Evolutionary conservation across 2,329 filamentous ascomycete genomes (phyloP).

Genomic region (Erysiphe neolycopersici): DNA sequence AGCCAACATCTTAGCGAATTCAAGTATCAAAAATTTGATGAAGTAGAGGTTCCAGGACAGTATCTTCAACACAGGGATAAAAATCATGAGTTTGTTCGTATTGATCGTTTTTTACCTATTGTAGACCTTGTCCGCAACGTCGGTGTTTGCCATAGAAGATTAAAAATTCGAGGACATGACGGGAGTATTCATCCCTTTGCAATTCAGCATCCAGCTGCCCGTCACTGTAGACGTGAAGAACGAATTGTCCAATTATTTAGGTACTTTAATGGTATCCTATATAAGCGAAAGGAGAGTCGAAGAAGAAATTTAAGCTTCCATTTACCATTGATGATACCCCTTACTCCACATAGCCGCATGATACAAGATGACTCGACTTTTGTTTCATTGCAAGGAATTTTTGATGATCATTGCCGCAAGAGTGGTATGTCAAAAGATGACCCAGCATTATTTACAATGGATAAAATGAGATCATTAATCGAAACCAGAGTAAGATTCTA

Average conservation of each 20-base stretch:
- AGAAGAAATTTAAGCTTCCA: constrained; percentile 90
- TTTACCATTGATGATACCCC: constrained; percentile 77
- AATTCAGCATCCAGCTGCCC: constrained; percentile 79
- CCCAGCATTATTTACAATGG: constrained; percentile 81
- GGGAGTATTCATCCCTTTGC: constrained; percentile 93
- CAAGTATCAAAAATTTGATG: constrained; percentile 91
- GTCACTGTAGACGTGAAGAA: constrained; percentile 83
- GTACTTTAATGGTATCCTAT: constrained; percentile 79
- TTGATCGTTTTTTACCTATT: constrained; percentile 86
- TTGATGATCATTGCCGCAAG: constrained; percentile 82
- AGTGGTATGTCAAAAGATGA: constrained; percentile 82
- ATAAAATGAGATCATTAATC: constrained; percentile 57
- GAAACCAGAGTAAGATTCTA: constrained; percentile 21
- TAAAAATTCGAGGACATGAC: constrained; percentile 93
- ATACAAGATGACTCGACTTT: constrained; percentile 91
- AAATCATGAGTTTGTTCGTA: constrained; percentile 94
- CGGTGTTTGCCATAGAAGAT: constrained; percentile 67
- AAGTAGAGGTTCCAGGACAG: constrained; percentile 91
- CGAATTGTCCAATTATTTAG: constrained; percentile 88
- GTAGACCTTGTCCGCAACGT: constrained; percentile 82
- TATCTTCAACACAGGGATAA: constrained; percentile 96
- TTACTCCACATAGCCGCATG: constrained; percentile 82
- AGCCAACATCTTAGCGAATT: constrained; percentile 90
- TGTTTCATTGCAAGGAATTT: constrained; percentile 80
- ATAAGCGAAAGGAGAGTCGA: constrained; percentile 82